These are phyloP conservation scores for Aeminium ludgeri DNA, from an alignment of 495 filamentous ascomycete genomes.

Conservation along the genomic window DNA sequence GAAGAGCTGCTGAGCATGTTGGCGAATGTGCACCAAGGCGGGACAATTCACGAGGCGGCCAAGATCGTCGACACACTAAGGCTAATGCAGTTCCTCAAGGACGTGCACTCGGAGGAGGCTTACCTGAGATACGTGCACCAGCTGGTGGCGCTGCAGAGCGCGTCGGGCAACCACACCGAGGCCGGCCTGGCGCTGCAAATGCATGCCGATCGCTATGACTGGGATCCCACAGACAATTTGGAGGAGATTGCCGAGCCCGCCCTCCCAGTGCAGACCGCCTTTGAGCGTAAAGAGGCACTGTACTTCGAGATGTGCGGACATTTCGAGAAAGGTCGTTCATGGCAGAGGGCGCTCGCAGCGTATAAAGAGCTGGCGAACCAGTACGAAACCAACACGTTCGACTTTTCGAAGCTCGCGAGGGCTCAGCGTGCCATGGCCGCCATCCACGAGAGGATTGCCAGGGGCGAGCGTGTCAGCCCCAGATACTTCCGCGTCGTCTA, in stretches of 20 bases:
- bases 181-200: conserved; percentile 73
- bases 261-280: conserved; percentile 71
- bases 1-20: conserved; percentile 84
- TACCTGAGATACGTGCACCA: conserved; percentile 95
- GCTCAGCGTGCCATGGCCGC: conserved; percentile 83
- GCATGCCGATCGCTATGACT: conserved; percentile 85
- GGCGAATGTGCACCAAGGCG: conserved; percentile 72
- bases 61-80: conserved; percentile 71
- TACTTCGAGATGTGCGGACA: conserved; percentile 90
- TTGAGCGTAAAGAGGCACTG: conserved; percentile 81
- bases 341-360: conserved; percentile 74
- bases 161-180: conserved; percentile 66
- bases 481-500: conserved; percentile 89
- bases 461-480: conserved; percentile 56
- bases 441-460: conserved; percentile 75
- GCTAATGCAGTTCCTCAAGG: conserved; percentile 90
- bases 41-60: conserved; percentile 37
- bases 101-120: conserved; percentile 95
- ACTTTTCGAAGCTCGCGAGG: conserved; percentile 79
- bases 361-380: conserved; percentile 82
- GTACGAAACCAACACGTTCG: conserved; percentile 77
- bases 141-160: conserved; percentile 60
- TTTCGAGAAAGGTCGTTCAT: conserved; percentile 83
- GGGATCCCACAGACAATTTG: conserved; percentile 59
- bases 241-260: conserved; percentile 52